Percentiles rank a stretch among this genome's conserved stretches.
phyloP scores from a whole-genome alignment of 2,329 filamentous ascomycete species.

The Diaporthe ilicicola region DNA sequence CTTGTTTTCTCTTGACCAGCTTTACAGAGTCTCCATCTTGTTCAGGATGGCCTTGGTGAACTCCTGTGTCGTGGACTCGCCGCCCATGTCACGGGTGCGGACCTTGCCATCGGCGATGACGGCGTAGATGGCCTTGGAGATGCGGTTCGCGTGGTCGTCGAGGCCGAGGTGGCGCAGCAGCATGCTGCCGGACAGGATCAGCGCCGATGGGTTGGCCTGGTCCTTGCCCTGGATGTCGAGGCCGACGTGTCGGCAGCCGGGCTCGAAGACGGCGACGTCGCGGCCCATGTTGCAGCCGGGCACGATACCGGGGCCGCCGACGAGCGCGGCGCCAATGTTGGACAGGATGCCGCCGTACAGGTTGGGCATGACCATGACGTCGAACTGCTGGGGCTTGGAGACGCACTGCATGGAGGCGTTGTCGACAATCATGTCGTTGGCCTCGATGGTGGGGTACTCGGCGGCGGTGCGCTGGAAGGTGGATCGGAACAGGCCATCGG shows the following conservation, averaged over 20 bases:
- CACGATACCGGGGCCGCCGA: constrained; percentile 95
- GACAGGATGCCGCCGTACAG: constrained; percentile 98
- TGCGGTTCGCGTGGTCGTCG: constrained; percentile 97
- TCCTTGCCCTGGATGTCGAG: constrained; percentile 99
- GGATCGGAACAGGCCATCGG: constrained; percentile 97
- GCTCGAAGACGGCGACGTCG: constrained; percentile 98
- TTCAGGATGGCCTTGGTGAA: constrained; percentile 94
- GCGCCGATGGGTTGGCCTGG: constrained; percentile 96
- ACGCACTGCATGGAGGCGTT: constrained; percentile 99
- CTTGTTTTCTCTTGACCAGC: neutral
- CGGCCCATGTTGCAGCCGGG: constrained; percentile 99
- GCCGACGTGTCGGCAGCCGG: constrained; percentile 98
- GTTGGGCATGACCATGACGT: constrained; percentile 99
- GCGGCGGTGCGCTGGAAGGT: constrained; percentile 94
- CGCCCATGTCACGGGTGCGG: constrained; percentile 96
- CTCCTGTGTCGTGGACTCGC: constrained; percentile 86
- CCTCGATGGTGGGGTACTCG: constrained; percentile 94
- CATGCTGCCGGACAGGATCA: constrained; percentile 96
- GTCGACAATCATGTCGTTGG: constrained; percentile 99
- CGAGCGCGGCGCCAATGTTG: constrained; percentile 97
- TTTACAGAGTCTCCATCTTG: constrained; percentile 85
- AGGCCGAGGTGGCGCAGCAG: constrained; percentile 96
- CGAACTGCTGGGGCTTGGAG: constrained; percentile 94
- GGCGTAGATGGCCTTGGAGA: constrained; percentile 83
- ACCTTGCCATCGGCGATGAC: constrained; percentile 88